Conservation (phyloP, 495 filamentous ascomycete species). For the Rusavskia elegans region DNA sequence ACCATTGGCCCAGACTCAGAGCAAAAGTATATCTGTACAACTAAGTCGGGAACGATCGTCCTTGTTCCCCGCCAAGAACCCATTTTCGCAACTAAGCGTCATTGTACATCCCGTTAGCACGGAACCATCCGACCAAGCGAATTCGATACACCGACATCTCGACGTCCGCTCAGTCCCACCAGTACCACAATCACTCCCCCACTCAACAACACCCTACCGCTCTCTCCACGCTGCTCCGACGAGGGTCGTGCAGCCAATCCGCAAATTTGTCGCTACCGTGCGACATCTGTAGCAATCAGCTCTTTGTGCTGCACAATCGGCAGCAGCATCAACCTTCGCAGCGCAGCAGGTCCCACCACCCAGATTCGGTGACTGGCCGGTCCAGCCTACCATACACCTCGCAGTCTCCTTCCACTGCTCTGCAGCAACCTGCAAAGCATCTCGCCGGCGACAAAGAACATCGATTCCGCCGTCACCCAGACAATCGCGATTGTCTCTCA, state of each 20-base stretch:
- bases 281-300: not conserved
- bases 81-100: not conserved
- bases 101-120: constrained; percentile 1
- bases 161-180: not conserved
- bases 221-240: not conserved
- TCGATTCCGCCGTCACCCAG: not conserved
- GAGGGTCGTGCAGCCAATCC: not conserved
- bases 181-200: not conserved
- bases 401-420: not conserved
- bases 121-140: not conserved
- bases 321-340: not conserved
- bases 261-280: too few species aligned
- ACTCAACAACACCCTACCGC: not conserved
- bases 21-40: too few species aligned
- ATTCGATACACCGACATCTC: constrained; percentile 3
- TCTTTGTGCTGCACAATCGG: not conserved
- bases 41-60: not conserved
- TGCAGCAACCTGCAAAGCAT: not conserved
- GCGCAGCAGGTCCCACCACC: not conserved
- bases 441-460: not conserved
- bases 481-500: not conserved
- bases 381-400: not conserved
- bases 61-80: not conserved
- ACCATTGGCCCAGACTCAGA: not conserved
- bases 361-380: not conserved